Percentiles rank a stretch among this genome's conserved stretches.
Conservation (phyloP, 495 filamentous ascomycete genomes). For the Podospora didyma region DNA sequence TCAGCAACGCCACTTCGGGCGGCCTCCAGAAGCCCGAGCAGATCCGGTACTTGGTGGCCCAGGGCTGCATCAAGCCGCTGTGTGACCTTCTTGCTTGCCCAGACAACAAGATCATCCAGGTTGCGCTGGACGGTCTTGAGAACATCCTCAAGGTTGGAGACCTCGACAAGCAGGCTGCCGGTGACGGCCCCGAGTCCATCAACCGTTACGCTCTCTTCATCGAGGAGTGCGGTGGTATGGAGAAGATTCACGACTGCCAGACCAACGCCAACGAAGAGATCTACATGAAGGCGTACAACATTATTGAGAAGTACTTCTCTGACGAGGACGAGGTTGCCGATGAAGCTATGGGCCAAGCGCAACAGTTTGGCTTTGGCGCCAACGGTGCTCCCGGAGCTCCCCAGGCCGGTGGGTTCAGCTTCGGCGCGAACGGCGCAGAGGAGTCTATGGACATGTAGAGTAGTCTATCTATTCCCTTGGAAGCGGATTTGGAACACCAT, state of each 20-base stretch:
- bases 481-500: too few relatives aligned
- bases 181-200: constrained; percentile 69
- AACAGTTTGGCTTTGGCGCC: constrained; percentile 81
- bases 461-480: neutral
- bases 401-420: constrained; percentile 79
- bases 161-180: constrained; percentile 88
- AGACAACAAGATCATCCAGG: constrained; percentile 99
- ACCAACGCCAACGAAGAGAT: constrained; percentile 99
- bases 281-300: constrained; percentile 99
- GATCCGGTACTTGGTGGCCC: constrained; percentile 87
- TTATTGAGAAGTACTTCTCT: constrained; percentile 99
- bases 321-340: constrained; percentile 89
- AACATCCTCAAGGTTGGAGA: constrained; percentile 99
- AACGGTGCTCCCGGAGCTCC: constrained; percentile 65
- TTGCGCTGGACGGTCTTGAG: constrained; percentile 96
- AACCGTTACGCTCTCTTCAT: constrained; percentile 98
- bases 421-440: constrained; percentile 81
- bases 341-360: constrained; percentile 52
- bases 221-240: constrained; percentile 98
- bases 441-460: constrained; percentile 98
- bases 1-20: constrained; percentile 97
- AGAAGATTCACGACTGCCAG: constrained; percentile 99
- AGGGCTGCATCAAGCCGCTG: constrained; percentile 95
- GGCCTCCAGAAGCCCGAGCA: constrained; percentile 98
- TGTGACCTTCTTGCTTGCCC: constrained; percentile 96